phyloP scores from a whole-genome alignment of 116 monocot genomes.

The Dioscorea cayenensis region DNA sequence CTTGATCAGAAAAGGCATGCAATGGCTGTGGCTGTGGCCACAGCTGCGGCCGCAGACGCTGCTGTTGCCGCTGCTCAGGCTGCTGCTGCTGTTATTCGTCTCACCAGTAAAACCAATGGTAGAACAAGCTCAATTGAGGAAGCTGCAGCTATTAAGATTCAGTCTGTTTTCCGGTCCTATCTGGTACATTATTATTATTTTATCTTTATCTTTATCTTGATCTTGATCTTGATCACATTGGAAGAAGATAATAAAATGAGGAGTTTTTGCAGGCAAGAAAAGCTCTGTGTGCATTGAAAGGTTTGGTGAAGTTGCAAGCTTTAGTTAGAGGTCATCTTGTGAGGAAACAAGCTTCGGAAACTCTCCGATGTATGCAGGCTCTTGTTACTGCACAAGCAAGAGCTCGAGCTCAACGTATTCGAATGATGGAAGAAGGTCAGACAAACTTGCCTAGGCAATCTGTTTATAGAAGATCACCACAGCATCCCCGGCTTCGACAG shows the following conservation, averaged over 20 bases:
- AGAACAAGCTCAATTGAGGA: conserved; percentile 15
- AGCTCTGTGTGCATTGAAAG: conserved; percentile 78
- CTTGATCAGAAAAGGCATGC: conserved; percentile 26
- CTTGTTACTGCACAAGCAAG: conserved; percentile 56
- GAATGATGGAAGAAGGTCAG: conserved; percentile 32
- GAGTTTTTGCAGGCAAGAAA: conserved; percentile 65
- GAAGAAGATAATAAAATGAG: neutral
- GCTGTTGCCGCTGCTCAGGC: conserved; percentile 23
- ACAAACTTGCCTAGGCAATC: conserved; percentile 16
- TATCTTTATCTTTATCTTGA: too few species aligned
- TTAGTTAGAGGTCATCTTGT: conserved; percentile 82
- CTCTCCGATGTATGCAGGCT: conserved; percentile 90
- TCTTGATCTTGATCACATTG: neutral
- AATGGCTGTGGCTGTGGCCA: conserved; percentile 24
- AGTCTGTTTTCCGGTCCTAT: conserved; percentile 46
- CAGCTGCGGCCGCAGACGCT: conserved; percentile 23
- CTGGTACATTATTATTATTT: conserved; percentile 24
- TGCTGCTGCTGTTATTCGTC: conserved; percentile 20
- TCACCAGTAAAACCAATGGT: conserved; percentile 5
- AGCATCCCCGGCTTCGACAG: conserved; percentile 15
- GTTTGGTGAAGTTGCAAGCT: conserved; percentile 91
- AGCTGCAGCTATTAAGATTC: conserved; percentile 47
- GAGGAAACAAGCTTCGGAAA: conserved; percentile 68
- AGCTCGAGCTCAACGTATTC: conserved; percentile 48
- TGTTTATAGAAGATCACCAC: conserved; percentile 26